These are phyloP conservation scores for Leccinum aurantiacum DNA, from an alignment of 768 basidiomycete species.

Conservation along the genomic window DNA sequence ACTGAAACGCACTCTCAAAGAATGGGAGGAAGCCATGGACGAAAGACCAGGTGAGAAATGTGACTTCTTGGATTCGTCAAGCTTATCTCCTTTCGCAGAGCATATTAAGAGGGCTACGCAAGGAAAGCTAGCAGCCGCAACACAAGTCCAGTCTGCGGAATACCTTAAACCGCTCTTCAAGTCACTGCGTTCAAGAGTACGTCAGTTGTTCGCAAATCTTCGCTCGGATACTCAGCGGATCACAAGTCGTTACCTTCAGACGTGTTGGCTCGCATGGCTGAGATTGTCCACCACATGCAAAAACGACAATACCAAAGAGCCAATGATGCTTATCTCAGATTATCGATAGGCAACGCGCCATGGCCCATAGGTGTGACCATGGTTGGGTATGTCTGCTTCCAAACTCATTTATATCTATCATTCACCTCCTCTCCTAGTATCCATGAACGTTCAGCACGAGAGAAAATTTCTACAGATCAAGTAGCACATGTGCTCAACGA, in stretches of 20 bases:
- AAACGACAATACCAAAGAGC: conserved; percentile 92
- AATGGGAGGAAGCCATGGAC: conserved; percentile 96
- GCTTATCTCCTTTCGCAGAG: conserved; percentile 45
- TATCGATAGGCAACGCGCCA: conserved; percentile 97
- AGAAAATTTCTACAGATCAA: conserved; percentile 96
- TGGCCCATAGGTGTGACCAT: conserved; percentile 99
- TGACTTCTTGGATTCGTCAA: neutral
- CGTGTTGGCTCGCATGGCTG: conserved; percentile 81
- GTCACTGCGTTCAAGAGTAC: conserved; percentile 78
- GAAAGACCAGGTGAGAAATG: conserved; percentile 74
- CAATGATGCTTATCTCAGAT: conserved; percentile 94
- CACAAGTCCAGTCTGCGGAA: conserved; percentile 92
- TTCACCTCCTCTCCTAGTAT: conserved; percentile 52
- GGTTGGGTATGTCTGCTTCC: conserved; percentile 73
- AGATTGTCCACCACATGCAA: conserved; percentile 97
- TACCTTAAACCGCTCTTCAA: conserved; percentile 98
- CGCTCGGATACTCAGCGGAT: conserved; percentile 11
- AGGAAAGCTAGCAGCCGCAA: conserved; percentile 93
- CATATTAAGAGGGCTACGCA: conserved; percentile 84
- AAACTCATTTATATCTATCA: neutral
- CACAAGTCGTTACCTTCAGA: conserved; percentile 74
- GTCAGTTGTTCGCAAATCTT: conserved; percentile 29
- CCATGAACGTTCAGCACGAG: conserved; percentile 95
- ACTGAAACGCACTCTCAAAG: conserved; percentile 86
- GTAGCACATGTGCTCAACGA: conserved; percentile 99